phyloP scores from a whole-genome alignment of 306 rosid genomes.

The Leucaena leucocephala region DNA sequence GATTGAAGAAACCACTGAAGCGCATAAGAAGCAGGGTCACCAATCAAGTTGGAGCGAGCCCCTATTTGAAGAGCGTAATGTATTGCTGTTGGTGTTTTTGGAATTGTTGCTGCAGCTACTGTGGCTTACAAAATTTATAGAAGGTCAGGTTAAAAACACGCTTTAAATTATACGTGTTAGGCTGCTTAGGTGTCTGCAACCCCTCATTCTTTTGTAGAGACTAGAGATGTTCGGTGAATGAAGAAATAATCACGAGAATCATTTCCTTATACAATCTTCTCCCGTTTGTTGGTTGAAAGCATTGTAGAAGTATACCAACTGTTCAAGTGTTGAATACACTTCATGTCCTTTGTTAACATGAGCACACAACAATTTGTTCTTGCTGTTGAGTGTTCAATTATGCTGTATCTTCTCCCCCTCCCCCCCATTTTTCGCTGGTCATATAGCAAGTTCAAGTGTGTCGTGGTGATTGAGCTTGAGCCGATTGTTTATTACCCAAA shows the following conservation, averaged over 20 bases:
- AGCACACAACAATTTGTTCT: neutral
- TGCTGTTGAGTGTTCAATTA: conserved; percentile 16
- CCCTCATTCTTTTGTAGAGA: neutral
- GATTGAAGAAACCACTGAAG: conserved; percentile 37
- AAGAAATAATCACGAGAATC: conserved; percentile 41
- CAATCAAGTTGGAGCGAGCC: conserved; percentile 48
- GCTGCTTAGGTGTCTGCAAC: neutral
- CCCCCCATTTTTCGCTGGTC: neutral
- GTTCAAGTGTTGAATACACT: conserved; percentile 28
- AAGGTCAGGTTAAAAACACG: conserved; percentile 57
- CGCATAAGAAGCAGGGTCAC: conserved; percentile 42
- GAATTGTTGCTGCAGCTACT: conserved; percentile 66
- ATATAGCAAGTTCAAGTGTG: neutral
- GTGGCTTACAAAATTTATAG: conserved; percentile 71
- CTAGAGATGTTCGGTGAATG: conserved; percentile 38
- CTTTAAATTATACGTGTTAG: conserved; percentile 23
- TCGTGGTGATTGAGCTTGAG: conserved; percentile 25
- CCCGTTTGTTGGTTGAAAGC: conserved; percentile 35
- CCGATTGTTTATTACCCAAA: neutral
- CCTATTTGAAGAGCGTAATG: conserved; percentile 58
- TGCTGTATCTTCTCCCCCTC: neutral
- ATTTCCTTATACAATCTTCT: conserved; percentile 26
- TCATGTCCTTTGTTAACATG: conserved; percentile 11
- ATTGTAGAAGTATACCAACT: conserved; percentile 17
- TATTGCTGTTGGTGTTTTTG: conserved; percentile 57